Percentiles rank a stretch among this genome's conserved stretches.
phyloP scores from a whole-genome alignment of 129 eudicot genomes.

The Pseudognaphalium luteoalbum region DNA sequence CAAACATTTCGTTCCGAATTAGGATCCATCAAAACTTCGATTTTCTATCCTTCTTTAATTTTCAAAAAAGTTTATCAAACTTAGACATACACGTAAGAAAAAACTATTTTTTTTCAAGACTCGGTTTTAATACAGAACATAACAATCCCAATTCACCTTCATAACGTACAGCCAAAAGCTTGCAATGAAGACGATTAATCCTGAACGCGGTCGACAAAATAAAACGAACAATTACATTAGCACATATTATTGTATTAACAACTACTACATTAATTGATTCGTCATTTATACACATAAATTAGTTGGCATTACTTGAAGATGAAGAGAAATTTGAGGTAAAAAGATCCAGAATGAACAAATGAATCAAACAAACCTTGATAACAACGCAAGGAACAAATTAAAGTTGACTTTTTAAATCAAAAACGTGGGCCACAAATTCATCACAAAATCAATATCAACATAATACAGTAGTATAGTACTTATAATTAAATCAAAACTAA shows the following conservation, averaged over 20 bases:
- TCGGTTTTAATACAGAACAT: neutral
- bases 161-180: conserved; percentile 12
- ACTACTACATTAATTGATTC: no score
- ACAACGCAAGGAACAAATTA: conserved; percentile 17
- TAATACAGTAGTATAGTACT: no score
- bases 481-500: neutral
- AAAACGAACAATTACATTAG: conserved; percentile 4
- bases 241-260: conserved; percentile 15
- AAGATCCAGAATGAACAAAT: neutral
- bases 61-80: conserved; percentile 5
- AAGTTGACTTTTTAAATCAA: neutral
- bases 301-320: no score
- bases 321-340: conserved; percentile 2
- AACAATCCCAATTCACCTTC: neutral
- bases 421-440: conserved; percentile 11
- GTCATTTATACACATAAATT: neutral
- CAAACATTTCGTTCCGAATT: conserved; percentile 38
- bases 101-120: neutral
- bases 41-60: neutral
- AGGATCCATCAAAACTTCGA: conserved; percentile 36
- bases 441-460: neutral
- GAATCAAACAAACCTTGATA: conserved; percentile 11
- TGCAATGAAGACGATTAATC: conserved; percentile 4
- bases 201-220: conserved; percentile 18
- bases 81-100: neutral